phyloP scores from a whole-genome alignment of 441 rosid species.

The Aleurites moluccanus region DNA sequence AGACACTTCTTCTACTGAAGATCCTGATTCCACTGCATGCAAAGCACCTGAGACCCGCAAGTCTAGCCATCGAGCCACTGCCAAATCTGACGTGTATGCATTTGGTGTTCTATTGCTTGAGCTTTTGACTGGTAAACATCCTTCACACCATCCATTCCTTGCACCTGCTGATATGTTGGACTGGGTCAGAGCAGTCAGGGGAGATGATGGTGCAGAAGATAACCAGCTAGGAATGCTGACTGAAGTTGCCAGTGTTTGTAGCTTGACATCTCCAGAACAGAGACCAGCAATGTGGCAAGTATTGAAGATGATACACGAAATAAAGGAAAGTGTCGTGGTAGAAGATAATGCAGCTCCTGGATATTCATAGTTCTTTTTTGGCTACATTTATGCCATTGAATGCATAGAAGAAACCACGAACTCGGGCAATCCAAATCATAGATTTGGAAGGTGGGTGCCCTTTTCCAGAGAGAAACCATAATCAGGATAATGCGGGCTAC shows the following conservation, averaged over 20 bases:
- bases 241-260: conserved; percentile 68
- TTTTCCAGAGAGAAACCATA: not conserved
- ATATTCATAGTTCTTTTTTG: conserved; percentile 16
- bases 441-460: not conserved
- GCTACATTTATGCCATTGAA: not conserved
- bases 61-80: conserved; percentile 37
- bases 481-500: not conserved
- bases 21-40: conserved; percentile 47
- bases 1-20: conserved; percentile 39
- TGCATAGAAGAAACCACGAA: not conserved
- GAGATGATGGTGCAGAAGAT: conserved; percentile 48
- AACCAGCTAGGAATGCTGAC: conserved; percentile 68
- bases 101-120: conserved; percentile 79
- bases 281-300: conserved; percentile 97
- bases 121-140: conserved; percentile 75
- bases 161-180: conserved; percentile 48
- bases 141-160: conserved; percentile 63
- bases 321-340: conserved; percentile 60
- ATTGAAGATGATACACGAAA: conserved; percentile 82
- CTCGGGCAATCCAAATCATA: not conserved
- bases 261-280: conserved; percentile 69
- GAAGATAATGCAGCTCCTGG: conserved; percentile 46
- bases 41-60: conserved; percentile 67
- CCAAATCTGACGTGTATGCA: conserved; percentile 75
- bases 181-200: conserved; percentile 68